Evolutionary conservation across 129 eudicot species (phyloP), one percentile per base, ranked within the genome.

Genomic region (Chrysanthemum makinoi): DNA sequence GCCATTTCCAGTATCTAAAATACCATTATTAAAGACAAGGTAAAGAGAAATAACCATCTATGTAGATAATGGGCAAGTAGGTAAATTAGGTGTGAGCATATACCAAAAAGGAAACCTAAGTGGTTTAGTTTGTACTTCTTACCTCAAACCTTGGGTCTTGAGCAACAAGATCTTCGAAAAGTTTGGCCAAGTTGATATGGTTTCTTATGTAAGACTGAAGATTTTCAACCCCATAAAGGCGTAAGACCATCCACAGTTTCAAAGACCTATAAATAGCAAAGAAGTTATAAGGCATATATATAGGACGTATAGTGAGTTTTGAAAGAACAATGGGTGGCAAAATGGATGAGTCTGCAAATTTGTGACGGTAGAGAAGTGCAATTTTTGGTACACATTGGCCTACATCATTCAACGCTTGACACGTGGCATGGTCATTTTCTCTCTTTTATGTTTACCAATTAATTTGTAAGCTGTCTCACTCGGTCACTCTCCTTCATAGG

Each of bases 181-280:
- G 81, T 72, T 76, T 86, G 16, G 99, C 99, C 65, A 94, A 73
- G 54, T 83, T 80, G 49, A 94, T 76, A 75, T 94, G 99, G 76
- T 94, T 94, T 75, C 97, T 81, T 76, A 94, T 84, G 87, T 89
- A 94, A 70, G 96, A 82, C 62, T 87, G 97, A 69, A 94, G 83
- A 48, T 88, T 91, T 77, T 94, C 96, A 53, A 87, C 67, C 65
- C 99, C 99, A 63, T 94, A 94, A 12, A 94, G 84, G 68, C 99
- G 80, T 74, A 94, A 65, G n/a, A 94, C 97, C 99, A 90, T 87
- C 99, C 99, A 94, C 52, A 94, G 72, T 80, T 94, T 94, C 77
- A 94, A 77, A 44, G 99, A 94, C 77, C 99, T 90, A 77, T 77
- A 56, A 72, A 17, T 66, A 80, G 24, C 24, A 72, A 58, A 20